Evolutionary conservation across 768 basidiomycete species (phyloP).

Genomic region (Lactarius quietus): DNA sequence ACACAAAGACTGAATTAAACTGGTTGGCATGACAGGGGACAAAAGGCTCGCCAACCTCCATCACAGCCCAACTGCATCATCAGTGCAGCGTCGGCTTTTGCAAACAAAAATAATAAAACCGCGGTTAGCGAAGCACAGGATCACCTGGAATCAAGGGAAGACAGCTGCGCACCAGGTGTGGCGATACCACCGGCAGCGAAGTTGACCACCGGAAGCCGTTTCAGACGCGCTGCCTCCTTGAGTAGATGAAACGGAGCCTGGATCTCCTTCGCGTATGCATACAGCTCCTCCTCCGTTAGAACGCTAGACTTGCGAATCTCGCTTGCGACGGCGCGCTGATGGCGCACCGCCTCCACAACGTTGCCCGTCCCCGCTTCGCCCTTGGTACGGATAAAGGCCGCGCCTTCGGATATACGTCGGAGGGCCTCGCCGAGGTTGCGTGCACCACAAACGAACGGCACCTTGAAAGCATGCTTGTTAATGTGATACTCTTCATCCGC

Average conservation of each 20-base stretch:
- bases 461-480: constrained; percentile 93
- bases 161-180: constrained; percentile 63
- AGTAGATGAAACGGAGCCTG: constrained; percentile 92
- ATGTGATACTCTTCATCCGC: constrained; percentile 97
- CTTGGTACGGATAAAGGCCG: constrained; percentile 98
- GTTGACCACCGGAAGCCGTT: constrained; percentile 92
- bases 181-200: constrained; percentile 95
- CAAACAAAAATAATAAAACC: constrained; percentile 23
- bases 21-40: constrained; percentile 7
- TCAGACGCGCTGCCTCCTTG: constrained; percentile 92
- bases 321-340: constrained; percentile 76
- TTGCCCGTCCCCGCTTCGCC: constrained; percentile 90
- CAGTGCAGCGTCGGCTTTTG: constrained; percentile 83
- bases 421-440: constrained; percentile 95
- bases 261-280: constrained; percentile 87
- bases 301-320: constrained; percentile 83
- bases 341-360: constrained; percentile 91
- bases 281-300: constrained; percentile 95
- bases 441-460: constrained; percentile 95
- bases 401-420: constrained; percentile 94
- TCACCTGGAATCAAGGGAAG: constrained; percentile 10
- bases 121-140: not conserved
- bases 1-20: not conserved
- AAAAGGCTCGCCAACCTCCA: constrained; percentile 58
- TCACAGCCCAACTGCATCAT: constrained; percentile 99